Base-by-base conservation (phyloP, 129 eudicot species). In the Escallonia rubra region DNA sequence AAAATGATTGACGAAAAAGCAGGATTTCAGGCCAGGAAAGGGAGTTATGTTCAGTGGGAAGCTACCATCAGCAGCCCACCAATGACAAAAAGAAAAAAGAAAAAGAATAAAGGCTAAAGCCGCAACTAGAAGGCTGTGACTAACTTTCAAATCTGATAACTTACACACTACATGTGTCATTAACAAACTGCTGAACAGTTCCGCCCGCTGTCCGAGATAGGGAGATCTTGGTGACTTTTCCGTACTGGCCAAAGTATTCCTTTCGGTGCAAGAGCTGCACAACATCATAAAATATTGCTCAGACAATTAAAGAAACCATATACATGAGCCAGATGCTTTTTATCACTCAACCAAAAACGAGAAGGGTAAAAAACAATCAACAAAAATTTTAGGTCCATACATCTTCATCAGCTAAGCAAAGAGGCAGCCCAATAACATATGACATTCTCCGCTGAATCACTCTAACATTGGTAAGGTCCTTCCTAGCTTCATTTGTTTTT, bases 401-500 rank as follows among this genome's bases (percentile, higher is more conserved):
- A 66, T 86, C 88, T 86, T 86, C 96, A 84, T 90, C 86, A 59
- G 96, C 95, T 41, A 86, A 82, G 60, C 81, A 86, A 63, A 90
- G 87, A 68, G 96, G 95, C 41, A 90, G 81, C 39, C 96, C 96
- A 75, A 84, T 81, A 53, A 90, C 90, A 71, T 90, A 90, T 9
- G 95, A 89, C 94, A 90, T 90, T 76, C 73, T 90, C 61, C 96
- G 79, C 72, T 90, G 96, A 78, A 90, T 90, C 73, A 86, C 95
- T 80, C 95, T 78, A 69, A 84, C 86, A 80, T 65, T 76, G 56
- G 86, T 79, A 66, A 90, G 87, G 72, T 90, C 96, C 78, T 86
- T 86, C 78, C 78, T 81, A 68, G 71, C 80, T 84, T 86, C 96
- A 81, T 64, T 70, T 66, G 77, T 60, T 83, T 90, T 90, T 61